Evolutionary conservation across 345 rosid genomes (phyloP).

Genomic region (Barbarea vulgaris): DNA sequence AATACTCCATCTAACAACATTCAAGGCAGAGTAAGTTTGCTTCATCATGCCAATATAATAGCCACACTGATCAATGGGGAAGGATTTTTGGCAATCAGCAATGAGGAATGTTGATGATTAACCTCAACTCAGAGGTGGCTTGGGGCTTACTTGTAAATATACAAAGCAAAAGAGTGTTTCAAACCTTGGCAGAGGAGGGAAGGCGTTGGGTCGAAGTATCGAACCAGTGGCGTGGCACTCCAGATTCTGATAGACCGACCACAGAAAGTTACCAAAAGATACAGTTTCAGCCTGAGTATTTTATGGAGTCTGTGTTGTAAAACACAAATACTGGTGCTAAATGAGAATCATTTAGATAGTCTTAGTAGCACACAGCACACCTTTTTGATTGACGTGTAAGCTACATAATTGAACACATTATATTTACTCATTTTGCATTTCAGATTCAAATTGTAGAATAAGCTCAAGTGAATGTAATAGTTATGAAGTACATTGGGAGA

Average conservation of each 20-base stretch:
- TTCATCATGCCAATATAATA: slow-evolving; percentile 14
- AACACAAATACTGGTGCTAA: neutral
- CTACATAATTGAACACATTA: neutral
- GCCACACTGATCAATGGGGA: slow-evolving; percentile 15
- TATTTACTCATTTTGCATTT: slow-evolving; percentile 12
- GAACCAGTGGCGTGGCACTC: slow-evolving; percentile 21
- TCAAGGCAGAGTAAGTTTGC: slow-evolving; percentile 27
- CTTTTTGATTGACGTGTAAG: slow-evolving; percentile 18
- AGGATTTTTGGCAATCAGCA: slow-evolving; percentile 23
- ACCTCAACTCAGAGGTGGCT: slow-evolving; percentile 34
- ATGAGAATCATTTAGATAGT: slow-evolving; percentile 15
- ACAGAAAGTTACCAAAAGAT: neutral
- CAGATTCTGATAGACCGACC: neutral
- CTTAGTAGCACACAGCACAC: neutral
- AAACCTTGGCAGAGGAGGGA: neutral
- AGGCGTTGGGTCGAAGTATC: slow-evolving; percentile 1
- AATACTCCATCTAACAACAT: slow-evolving; percentile 31
- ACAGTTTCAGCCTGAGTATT: slow-evolving; percentile 18
- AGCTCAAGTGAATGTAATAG: neutral
- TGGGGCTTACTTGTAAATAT: slow-evolving; percentile 30
- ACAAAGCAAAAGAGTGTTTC: slow-evolving; percentile 24
- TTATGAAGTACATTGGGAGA: neutral
- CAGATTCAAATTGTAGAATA: neutral
- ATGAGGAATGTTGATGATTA: slow-evolving; percentile 34
- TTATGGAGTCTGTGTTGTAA: slow-evolving; percentile 4